phyloP scores from a whole-genome alignment of 1,284 basidiomycete species.

The Cryptococcus sp. region DNA sequence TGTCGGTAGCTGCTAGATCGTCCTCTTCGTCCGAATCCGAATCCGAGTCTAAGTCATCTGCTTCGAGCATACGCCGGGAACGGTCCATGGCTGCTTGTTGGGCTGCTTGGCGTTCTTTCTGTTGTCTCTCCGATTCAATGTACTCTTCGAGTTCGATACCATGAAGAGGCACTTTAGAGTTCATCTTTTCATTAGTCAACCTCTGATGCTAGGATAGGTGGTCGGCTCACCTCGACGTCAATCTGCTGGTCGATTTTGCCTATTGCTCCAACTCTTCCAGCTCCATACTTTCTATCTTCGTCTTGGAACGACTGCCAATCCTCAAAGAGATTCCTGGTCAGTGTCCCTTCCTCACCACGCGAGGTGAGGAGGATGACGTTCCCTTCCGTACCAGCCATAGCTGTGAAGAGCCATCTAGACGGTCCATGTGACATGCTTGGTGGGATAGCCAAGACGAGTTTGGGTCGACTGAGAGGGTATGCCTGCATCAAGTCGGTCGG shows the following conservation, averaged over 20 bases:
- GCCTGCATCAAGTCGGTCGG: slow-evolving; percentile 73
- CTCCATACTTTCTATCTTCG: slow-evolving; percentile 65
- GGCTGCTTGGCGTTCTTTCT: slow-evolving; percentile 80
- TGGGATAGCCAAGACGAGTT: slow-evolving; percentile 89
- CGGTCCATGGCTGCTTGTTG: slow-evolving; percentile 79
- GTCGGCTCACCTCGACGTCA: slow-evolving; percentile 58
- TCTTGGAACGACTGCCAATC: slow-evolving; percentile 79
- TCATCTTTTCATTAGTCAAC: slow-evolving; percentile 56
- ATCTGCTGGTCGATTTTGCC: slow-evolving; percentile 69
- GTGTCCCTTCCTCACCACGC: slow-evolving; percentile 71
- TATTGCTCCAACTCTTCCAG: slow-evolving; percentile 78
- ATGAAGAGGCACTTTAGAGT: slow-evolving; percentile 79
- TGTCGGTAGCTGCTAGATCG: slow-evolving; percentile 48
- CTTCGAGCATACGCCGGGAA: slow-evolving; percentile 84
- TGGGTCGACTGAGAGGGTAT: slow-evolving; percentile 80
- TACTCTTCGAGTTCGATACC: slow-evolving; percentile 80
- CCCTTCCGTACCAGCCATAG: slow-evolving; percentile 72
- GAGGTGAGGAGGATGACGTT: slow-evolving; percentile 82
- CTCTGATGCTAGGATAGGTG: not conserved
- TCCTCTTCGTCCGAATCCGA: slow-evolving; percentile 65
- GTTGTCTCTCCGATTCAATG: slow-evolving; percentile 69
- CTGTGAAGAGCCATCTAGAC: slow-evolving; percentile 75
- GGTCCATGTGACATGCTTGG: slow-evolving; percentile 88
- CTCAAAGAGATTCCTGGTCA: slow-evolving; percentile 74
- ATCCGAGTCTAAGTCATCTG: slow-evolving; percentile 58